Percentiles rank a stretch among this genome's conserved stretches.
Evolutionary conservation across 1,284 basidiomycete species (phyloP).

Genomic region (Porphyrellus sp.): DNA sequence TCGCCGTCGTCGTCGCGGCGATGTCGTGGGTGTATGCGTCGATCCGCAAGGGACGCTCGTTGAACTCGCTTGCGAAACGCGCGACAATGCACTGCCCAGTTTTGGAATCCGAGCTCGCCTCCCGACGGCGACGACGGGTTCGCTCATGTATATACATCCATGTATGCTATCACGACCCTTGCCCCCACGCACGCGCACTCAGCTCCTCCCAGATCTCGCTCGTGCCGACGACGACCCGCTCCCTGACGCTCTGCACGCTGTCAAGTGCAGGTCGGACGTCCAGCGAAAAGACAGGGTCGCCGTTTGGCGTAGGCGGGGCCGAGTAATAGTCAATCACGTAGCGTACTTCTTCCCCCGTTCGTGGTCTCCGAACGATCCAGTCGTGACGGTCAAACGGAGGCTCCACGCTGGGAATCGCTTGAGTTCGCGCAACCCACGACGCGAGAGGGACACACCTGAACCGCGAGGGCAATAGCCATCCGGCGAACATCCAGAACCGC

Average conservation of each 20-base stretch:
- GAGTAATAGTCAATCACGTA: conserved; percentile 98
- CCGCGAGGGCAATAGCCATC: conserved; percentile 81
- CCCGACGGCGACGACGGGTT: conserved; percentile 10
- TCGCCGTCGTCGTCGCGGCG: conserved; percentile 3
- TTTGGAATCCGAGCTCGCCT: conserved; percentile 20
- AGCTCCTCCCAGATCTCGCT: conserved; percentile 63
- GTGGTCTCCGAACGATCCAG: conserved; percentile 85
- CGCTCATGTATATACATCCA: not conserved
- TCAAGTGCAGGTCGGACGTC: conserved; percentile 91
- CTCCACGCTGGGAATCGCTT: conserved; percentile 56
- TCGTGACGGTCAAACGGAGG: conserved; percentile 99
- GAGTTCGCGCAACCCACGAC: conserved; percentile 5
- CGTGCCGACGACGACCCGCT: conserved; percentile 68
- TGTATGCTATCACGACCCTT: conserved; percentile 8
- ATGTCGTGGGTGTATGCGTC: no score
- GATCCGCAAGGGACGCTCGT: conserved; percentile 4
- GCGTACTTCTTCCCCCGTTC: conserved; percentile 74
- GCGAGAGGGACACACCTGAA: conserved; percentile 71
- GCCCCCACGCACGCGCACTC: conserved; percentile 31
- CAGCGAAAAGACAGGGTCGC: conserved; percentile 86
- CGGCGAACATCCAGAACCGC: conserved; percentile 79
- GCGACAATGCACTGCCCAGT: conserved; percentile 23
- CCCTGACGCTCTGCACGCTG: conserved; percentile 67
- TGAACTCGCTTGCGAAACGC: conserved; percentile 11
- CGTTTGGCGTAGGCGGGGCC: conserved; percentile 79